Evolutionary conservation across 139 green algal species (phyloP).

Genomic region (Coelastrella sp.): DNA sequence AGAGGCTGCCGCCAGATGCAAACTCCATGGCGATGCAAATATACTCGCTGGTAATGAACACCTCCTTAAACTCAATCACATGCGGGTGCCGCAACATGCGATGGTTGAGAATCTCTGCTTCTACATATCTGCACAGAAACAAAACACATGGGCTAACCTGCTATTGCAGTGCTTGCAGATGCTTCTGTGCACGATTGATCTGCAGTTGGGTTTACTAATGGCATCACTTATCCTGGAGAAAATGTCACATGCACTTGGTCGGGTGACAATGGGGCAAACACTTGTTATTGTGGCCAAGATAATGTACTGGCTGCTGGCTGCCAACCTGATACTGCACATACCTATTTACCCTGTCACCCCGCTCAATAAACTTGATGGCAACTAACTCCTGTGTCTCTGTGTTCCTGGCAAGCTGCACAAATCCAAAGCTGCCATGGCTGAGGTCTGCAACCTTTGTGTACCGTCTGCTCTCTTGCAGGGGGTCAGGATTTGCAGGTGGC

Average conservation of each 20-base stretch:
- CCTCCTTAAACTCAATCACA: conserved; percentile 97
- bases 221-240: too few relatives aligned
- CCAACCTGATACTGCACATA: conserved; percentile 3
- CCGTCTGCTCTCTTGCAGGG: conserved; percentile 49
- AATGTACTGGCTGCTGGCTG: not conserved
- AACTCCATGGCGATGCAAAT: conserved; percentile 75
- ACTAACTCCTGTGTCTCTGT: conserved; percentile 66
- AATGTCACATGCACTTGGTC: too few relatives aligned
- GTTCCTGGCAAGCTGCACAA: conserved; percentile 66
- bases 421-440: conserved; percentile 65
- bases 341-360: conserved; percentile 57
- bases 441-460: conserved; percentile 61
- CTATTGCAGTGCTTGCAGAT: not conserved
- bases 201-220: not conserved
- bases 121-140: conserved; percentile 79
- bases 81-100: conserved; percentile 92
- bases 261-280: too few relatives aligned
- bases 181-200: not conserved
- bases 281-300: too few relatives aligned
- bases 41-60: conserved; percentile 77
- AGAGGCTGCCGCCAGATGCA: conserved; percentile 59
- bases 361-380: conserved; percentile 81
- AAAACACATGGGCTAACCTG: not conserved
- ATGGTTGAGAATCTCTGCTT: conserved; percentile 97
- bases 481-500: conserved; percentile 51